These are phyloP conservation scores for Ophiostoma angusticollis DNA, from an alignment of 2,329 filamentous ascomycete genomes.

Conservation along the genomic window DNA sequence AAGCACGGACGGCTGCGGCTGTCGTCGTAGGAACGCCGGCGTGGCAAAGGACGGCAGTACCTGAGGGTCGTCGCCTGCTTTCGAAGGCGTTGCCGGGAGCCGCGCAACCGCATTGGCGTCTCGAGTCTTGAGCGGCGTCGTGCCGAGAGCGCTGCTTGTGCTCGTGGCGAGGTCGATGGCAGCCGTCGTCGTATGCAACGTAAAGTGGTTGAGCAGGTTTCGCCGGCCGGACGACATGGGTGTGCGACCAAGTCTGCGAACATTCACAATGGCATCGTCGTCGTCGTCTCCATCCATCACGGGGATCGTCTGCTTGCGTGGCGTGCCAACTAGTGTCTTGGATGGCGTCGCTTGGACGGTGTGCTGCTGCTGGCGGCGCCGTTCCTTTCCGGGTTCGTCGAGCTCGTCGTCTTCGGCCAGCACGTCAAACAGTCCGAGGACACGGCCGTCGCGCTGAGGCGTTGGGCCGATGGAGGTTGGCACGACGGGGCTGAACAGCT, in stretches of 20 bases:
- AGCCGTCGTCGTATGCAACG: neutral
- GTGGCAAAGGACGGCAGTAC: conserved; percentile 50
- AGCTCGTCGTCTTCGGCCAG: conserved; percentile 39
- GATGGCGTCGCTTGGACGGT: conserved; percentile 28
- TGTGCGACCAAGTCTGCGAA: conserved; percentile 29
- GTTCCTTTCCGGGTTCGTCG: conserved; percentile 17
- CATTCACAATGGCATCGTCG: conserved; percentile 17
- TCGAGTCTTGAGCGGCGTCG: conserved; percentile 47
- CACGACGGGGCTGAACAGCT: conserved; percentile 45
- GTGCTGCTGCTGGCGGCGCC: no score
- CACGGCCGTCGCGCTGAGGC: conserved; percentile 64
- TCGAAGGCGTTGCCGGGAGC: conserved; percentile 5
- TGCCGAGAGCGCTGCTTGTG: conserved; percentile 28
- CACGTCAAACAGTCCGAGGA: conserved; percentile 66
- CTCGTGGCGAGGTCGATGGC: neutral
- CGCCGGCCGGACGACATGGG: conserved; percentile 47
- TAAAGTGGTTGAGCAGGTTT: conserved; percentile 39
- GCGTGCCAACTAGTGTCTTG: conserved; percentile 26
- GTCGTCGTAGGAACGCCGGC: conserved; percentile 50
- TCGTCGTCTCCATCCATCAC: conserved; percentile 8
- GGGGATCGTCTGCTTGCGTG: conserved; percentile 28
- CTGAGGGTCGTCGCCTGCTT: conserved; percentile 17
- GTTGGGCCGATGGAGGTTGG: conserved; percentile 61
- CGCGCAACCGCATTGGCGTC: conserved; percentile 20
- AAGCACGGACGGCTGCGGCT: conserved; percentile 35